Base-by-base conservation (phyloP, 2,329 filamentous ascomycete genomes). In the Talaromyces sp. region DNA sequence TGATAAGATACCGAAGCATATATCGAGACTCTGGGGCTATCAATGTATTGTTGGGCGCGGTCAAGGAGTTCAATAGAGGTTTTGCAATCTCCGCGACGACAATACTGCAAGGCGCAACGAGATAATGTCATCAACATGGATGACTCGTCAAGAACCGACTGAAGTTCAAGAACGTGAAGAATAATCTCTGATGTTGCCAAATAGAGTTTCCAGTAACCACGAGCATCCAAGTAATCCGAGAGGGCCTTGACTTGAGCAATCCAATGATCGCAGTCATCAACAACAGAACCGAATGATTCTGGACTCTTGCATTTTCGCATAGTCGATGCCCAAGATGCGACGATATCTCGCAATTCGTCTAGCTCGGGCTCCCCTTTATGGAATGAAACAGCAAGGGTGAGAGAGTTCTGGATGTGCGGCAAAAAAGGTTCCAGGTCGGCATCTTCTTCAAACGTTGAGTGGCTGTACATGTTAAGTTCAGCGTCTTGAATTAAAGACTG, bases 31-130 rank as follows among this genome's bases (percentile, higher is more conserved):
- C 72, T 71, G 47, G 74, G 73, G 9, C 71, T 72, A 11, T 71
- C 69, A 6, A 82, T 65, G 57, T 83, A 80, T 22, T 77, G 73
- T 64, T 87, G 82, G 3, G 86, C 85, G 59, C 83, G 81, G 0
- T 82, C 80, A 17, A 97, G 80, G 2, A 82, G 72, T 5, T 81
- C 69, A 7, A 80, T 80, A 53, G 86, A 85, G 68, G 84, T 84
- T 51, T 82, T 82, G 55, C 82, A 82, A 66, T 87, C 85, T 30
- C 86, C 87, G 63, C 88, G 78, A 5, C 80, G 78, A 51, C 85
- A 77, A 67, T 86, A 85, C 64, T 86, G 83, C 8, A 81, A 66
- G 1, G 81, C 82, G 7, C 87, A 73, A 15, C 77, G 73, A 65
- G 75, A 80, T 27, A 79, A 75, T 63, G 71, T 77, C 36, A 70